Evolutionary conservation across 2,329 filamentous ascomycete genomes (phyloP), one percentile per base, ranked within the genome.

Genomic region (Fusarium sp.): DNA sequence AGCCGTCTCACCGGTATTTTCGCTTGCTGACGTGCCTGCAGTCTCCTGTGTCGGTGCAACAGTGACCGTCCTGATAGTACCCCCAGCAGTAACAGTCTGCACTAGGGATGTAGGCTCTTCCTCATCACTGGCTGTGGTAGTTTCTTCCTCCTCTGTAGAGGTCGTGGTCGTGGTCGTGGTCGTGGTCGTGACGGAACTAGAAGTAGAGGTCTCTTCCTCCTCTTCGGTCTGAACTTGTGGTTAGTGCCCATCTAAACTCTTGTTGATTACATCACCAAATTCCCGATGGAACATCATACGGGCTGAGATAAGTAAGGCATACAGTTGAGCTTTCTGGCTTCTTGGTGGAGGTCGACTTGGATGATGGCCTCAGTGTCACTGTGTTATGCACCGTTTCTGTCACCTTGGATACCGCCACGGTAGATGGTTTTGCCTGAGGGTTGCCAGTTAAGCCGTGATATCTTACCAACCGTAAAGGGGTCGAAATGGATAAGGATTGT

Each of bases 1-100:
- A 8, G 47, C 39, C 10, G 49, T 54, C 36, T 58, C 51, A 14
- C 47, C 60, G 15, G 57, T 15, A 14, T 59, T 66, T 27, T 67
- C 65, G 37, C 65, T 65, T 27, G 66, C 66, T 4, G 56, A 42
- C 2, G 66, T 50, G 11, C 54, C 61, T 10, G 58, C 38, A 14
- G 66, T 70, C 8, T 58, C 56, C 1, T 60, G 60, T 1, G 80
- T 80, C 0, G 84, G 82, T 7, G 77, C 77, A 14, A 84, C 77
- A 1, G 82, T 86, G 4, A 88, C 79, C 2, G 84, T 88, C 53
- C 78, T 79, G 19, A 86, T 74, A 6, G 75, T 79, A 15, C 84
- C 84, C 9, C 78, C 80, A 7, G 78, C 77, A 1, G 84, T 88
- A 9, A 88, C 78, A 0, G 85, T 88, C 66, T 81, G 75, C 3